phyloP scores from a whole-genome alignment of 352 stramenopile genomes.

The Globisporangium mamillatum region DNA sequence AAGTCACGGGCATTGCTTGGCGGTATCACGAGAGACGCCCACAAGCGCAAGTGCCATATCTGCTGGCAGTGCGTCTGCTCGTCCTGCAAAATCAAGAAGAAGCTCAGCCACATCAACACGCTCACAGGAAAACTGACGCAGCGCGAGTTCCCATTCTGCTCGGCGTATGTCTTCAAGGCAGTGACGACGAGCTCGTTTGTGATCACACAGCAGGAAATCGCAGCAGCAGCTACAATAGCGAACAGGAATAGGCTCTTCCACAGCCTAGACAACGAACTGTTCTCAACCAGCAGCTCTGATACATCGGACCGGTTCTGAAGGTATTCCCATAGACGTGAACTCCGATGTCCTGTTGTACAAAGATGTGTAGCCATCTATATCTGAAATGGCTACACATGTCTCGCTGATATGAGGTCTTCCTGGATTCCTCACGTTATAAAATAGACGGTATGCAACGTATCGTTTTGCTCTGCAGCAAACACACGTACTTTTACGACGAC shows the following conservation, averaged over 20 bases:
- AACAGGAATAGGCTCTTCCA: neutral
- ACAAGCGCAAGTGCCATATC: constrained; percentile 26
- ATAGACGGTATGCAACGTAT: neutral
- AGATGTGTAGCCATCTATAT: neutral
- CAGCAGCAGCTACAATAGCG: neutral
- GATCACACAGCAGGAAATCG: constrained; percentile 25
- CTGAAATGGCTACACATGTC: neutral
- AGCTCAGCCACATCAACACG: constrained; percentile 18
- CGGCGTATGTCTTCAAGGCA: constrained; percentile 20
- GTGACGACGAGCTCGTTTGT: constrained; percentile 16
- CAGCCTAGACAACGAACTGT: neutral
- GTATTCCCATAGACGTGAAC: neutral
- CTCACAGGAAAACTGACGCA: constrained; percentile 15
- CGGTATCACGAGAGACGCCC: neutral
- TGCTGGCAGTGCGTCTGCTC: constrained; percentile 28
- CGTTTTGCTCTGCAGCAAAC: neutral
- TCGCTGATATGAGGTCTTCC: neutral
- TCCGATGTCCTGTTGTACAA: neutral
- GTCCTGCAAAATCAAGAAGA: constrained; percentile 27
- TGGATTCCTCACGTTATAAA: neutral
- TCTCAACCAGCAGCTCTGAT: neutral
- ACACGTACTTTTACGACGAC: neutral
- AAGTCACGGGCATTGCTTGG: neutral
- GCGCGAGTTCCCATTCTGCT: constrained; percentile 25
- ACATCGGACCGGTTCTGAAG: neutral